Evolutionary conservation across 169 alveolate genomes (phyloP).

Genomic region (Plasmodium coatneyi): DNA sequence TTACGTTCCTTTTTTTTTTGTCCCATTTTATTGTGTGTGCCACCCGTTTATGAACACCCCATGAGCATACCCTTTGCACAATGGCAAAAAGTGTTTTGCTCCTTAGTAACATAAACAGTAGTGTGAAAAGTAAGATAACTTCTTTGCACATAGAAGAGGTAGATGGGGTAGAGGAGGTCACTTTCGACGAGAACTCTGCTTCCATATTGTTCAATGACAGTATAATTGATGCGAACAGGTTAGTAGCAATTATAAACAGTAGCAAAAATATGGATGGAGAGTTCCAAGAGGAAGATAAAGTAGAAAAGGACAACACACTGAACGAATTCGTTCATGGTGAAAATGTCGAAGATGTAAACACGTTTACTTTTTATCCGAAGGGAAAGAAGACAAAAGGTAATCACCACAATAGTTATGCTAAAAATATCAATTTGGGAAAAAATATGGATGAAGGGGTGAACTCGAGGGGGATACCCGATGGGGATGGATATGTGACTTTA

Average conservation of each 20-base stretch:
- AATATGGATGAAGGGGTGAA: background rate
- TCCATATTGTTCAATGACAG: conserved; percentile 15
- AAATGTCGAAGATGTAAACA: conserved; percentile 9
- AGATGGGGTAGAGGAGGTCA: conserved; percentile 22
- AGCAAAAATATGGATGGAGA: conserved; percentile 35
- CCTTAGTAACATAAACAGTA: conserved; percentile 8
- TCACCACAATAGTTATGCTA: background rate
- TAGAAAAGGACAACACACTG: background rate
- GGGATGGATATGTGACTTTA: background rate
- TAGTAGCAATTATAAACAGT: conserved; percentile 11
- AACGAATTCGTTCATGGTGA: background rate
- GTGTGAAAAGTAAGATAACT: conserved; percentile 16
- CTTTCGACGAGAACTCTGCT: background rate
- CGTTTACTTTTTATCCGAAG: conserved; percentile 9
- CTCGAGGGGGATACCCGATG: background rate
- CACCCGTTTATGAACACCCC: background rate
- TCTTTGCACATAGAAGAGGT: conserved; percentile 3
- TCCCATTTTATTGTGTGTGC: background rate
- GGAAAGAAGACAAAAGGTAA: background rate
- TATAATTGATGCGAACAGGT: background rate
- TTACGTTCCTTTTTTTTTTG: background rate
- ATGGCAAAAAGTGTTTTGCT: conserved; percentile 16
- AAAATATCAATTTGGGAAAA: background rate
- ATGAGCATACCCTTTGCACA: background rate
- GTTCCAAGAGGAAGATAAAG: conserved; percentile 13